Percentiles rank a stretch among this genome's conserved stretches.
Conservation (phyloP, 78 protist species). For the Tieghemostelium lacteum region DNA sequence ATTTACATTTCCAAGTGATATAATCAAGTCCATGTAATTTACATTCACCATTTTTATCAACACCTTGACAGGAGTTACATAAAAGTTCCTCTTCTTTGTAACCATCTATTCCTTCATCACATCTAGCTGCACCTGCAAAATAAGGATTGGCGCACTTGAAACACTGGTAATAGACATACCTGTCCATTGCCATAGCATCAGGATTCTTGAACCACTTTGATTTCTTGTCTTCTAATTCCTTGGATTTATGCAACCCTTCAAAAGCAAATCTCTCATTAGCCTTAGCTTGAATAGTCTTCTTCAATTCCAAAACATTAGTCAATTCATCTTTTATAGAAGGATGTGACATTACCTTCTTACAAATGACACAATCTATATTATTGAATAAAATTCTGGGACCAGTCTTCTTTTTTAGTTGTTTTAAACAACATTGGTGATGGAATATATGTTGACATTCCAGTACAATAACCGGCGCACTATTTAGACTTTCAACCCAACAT, state of each 20-base stretch:
- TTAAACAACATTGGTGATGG: conserved; percentile 26
- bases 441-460: conserved; percentile 50
- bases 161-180: conserved; percentile 28
- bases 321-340: background rate
- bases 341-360: conserved; percentile 35
- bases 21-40: conserved; percentile 52
- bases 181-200: conserved; percentile 46
- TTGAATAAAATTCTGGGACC: conserved; percentile 34
- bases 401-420: background rate
- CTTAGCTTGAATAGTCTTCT: conserved; percentile 20
- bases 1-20: conserved; percentile 50
- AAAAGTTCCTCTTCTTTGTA: conserved; percentile 37
- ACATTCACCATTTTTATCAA: conserved; percentile 33
- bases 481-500: conserved; percentile 12
- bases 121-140: conserved; percentile 63
- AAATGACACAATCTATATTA: conserved; percentile 23
- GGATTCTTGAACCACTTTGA: conserved; percentile 66
- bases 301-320: background rate
- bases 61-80: conserved; percentile 41
- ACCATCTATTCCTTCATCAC: conserved; percentile 42
- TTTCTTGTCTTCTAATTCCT: conserved; percentile 31
- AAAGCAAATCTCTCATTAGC: conserved; percentile 29
- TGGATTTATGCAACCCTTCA: conserved; percentile 27
- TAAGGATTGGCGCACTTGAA: conserved; percentile 34
- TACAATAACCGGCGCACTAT: conserved; percentile 20